Conservation (phyloP, 2,329 filamentous ascomycete genomes). For the Diplocarpon rosae region DNA sequence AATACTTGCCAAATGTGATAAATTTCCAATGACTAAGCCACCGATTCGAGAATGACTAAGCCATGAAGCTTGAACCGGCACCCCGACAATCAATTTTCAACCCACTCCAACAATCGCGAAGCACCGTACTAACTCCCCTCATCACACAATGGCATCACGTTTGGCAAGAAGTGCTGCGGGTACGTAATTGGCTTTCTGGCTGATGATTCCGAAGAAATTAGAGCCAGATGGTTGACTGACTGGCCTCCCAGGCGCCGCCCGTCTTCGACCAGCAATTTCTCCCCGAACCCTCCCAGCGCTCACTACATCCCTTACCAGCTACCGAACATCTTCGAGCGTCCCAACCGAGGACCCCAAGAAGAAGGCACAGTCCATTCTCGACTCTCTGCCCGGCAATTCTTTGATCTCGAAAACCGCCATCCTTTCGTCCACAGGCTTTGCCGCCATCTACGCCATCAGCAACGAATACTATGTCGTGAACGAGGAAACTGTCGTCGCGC, state of each 20-base stretch:
- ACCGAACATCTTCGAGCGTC: conserved; percentile 63
- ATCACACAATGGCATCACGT: conserved; percentile 90
- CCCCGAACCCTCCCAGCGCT: conserved; percentile 66
- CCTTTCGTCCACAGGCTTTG: conserved; percentile 81
- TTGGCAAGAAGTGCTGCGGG: conserved; percentile 90
- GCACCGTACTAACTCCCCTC: conserved; percentile 41
- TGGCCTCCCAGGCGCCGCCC: conserved; percentile 60
- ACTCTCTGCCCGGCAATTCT: conserved; percentile 84
- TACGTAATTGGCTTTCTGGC: conserved; percentile 42
- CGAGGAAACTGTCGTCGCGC: conserved; percentile 91
- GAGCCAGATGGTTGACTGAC: conserved; percentile 22
- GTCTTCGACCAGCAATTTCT: conserved; percentile 74
- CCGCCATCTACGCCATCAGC: conserved; percentile 91
- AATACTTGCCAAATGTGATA: not conserved
- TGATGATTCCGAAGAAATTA: conserved; percentile 15
- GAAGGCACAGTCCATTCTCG: conserved; percentile 92
- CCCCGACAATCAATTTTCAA: conserved; percentile 18
- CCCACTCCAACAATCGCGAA: conserved; percentile 21
- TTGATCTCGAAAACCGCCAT: conserved; percentile 94
- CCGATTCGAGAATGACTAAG: not conserved
- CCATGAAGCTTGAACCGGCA: conserved; percentile 12
- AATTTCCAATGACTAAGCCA: conserved; percentile 2
- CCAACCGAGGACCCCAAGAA: conserved; percentile 85
- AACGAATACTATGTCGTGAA: conserved; percentile 99
- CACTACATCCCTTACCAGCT: conserved; percentile 52